Percentiles rank a stretch among this genome's conserved stretches.
phyloP scores from a whole-genome alignment of 495 filamentous ascomycete genomes.

The Gamarada debralockiae region DNA sequence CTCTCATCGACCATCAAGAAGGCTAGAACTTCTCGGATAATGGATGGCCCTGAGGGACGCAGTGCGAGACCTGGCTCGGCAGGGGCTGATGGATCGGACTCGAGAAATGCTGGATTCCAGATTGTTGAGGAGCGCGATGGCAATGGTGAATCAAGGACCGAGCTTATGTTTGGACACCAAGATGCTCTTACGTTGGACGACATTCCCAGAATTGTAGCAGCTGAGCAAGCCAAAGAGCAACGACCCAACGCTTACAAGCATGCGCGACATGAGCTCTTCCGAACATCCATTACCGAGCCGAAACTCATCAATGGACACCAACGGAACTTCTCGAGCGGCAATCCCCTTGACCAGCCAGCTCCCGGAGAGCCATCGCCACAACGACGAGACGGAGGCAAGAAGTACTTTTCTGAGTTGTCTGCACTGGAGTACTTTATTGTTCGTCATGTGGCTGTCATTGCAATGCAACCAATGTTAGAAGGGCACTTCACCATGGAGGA shows the following conservation, averaged over 20 bases:
- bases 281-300: slow-evolving; percentile 58
- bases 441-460: slow-evolving; percentile 88
- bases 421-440: slow-evolving; percentile 97
- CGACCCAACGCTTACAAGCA: slow-evolving; percentile 79
- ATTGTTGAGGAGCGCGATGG: slow-evolving; percentile 85
- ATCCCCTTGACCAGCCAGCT: slow-evolving; percentile 38
- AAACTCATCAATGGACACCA: slow-evolving; percentile 72
- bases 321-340: slow-evolving; percentile 68
- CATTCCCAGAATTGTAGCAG: slow-evolving; percentile 94
- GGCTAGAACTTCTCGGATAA: slow-evolving; percentile 84
- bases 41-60: slow-evolving; percentile 83
- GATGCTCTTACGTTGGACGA: slow-evolving; percentile 93
- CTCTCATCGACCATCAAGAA: slow-evolving; percentile 88
- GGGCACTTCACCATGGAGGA: slow-evolving; percentile 91
- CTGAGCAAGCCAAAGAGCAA: slow-evolving; percentile 91
- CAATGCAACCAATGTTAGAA: slow-evolving; percentile 91
- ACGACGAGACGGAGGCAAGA: slow-evolving; percentile 48
- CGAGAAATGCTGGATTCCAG: slow-evolving; percentile 56
- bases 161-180: slow-evolving; percentile 81
- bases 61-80: slow-evolving; percentile 75
- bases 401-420: slow-evolving; percentile 94
- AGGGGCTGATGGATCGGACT: slow-evolving; percentile 59
- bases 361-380: slow-evolving; percentile 45
- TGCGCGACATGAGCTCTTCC: slow-evolving; percentile 69
- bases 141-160: slow-evolving; percentile 66